These are phyloP conservation scores for Pachyrhizus erosus DNA, from an alignment of 306 rosid species.

Conservation along the genomic window DNA sequence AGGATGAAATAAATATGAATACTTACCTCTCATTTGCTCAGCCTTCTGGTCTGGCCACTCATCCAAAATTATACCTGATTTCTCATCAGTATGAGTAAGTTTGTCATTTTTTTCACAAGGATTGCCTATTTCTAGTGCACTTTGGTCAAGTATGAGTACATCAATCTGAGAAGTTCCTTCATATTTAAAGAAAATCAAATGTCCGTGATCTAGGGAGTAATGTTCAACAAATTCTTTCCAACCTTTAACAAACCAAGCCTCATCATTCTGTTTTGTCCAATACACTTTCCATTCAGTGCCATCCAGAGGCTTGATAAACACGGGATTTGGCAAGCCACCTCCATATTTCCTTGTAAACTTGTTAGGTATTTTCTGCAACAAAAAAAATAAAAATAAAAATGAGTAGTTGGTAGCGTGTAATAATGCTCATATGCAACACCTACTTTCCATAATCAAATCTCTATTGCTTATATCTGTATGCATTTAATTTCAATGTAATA, in stretches of 20 bases:
- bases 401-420: not conserved
- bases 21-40: no score
- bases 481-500: no score
- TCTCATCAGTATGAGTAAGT: no score
- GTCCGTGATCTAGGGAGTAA: not conserved
- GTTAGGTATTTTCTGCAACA: conserved; percentile 35
- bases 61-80: no score
- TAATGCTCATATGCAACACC: not conserved
- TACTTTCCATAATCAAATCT: no score
- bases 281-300: conserved; percentile 8
- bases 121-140: not conserved
- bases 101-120: not conserved
- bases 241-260: conserved; percentile 22
- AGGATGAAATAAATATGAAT: no score
- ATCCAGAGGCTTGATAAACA: not conserved
- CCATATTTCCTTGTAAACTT: conserved; percentile 37
- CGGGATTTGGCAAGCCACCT: conserved; percentile 27
- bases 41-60: no score
- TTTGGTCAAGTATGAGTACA: not conserved
- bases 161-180: not conserved
- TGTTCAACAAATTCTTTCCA: conserved; percentile 29
- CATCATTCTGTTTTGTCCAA: conserved; percentile 6
- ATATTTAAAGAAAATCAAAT: conserved; percentile 4
- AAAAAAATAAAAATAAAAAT: no score
- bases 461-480: no score